Evolutionary conservation across 192 early-diverging fungal genomes (phyloP).

Genomic region (Coemansia sp.): DNA sequence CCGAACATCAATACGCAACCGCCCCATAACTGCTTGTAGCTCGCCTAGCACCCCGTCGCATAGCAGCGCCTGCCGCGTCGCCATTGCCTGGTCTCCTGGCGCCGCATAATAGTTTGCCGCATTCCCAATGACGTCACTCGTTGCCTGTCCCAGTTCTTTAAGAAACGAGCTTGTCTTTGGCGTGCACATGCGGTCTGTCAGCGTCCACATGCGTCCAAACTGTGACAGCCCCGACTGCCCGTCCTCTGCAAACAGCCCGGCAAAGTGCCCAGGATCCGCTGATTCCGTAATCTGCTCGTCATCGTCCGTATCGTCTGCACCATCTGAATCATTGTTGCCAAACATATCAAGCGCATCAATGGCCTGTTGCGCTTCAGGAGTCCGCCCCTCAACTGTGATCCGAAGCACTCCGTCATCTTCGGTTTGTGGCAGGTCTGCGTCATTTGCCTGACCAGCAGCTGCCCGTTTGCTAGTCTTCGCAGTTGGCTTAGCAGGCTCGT

Average conservation of each 20-base stretch:
- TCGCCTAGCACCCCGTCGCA: constrained; percentile 14
- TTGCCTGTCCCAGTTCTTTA: constrained; percentile 12
- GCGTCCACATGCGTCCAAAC: constrained; percentile 51
- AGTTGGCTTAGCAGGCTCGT: not conserved
- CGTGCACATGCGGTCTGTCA: constrained; percentile 37
- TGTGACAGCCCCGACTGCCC: constrained; percentile 24
- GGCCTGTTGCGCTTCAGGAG: not conserved
- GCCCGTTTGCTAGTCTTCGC: not conserved
- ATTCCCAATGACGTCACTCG: not conserved
- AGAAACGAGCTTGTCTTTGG: constrained; percentile 23
- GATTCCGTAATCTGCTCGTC: not conserved
- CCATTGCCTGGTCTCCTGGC: constrained; percentile 41
- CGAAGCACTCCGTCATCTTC: constrained; percentile 5
- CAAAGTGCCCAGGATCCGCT: constrained; percentile 25
- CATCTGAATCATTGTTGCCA: not conserved
- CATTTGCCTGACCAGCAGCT: constrained; percentile 1
- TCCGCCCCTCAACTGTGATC: constrained; percentile 3
- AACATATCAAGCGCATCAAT: not conserved
- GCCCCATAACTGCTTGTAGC: constrained; percentile 18
- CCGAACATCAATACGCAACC: constrained; percentile 9
- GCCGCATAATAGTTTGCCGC: constrained; percentile 22
- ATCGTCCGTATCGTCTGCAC: not conserved
- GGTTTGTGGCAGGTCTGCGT: not conserved
- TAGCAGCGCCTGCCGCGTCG: constrained; percentile 34
- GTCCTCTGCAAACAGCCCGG: constrained; percentile 19